Evolutionary conservation across 768 basidiomycete species (phyloP), one percentile per base, ranked within the genome.

Genomic region (Suillus occidentalis): DNA sequence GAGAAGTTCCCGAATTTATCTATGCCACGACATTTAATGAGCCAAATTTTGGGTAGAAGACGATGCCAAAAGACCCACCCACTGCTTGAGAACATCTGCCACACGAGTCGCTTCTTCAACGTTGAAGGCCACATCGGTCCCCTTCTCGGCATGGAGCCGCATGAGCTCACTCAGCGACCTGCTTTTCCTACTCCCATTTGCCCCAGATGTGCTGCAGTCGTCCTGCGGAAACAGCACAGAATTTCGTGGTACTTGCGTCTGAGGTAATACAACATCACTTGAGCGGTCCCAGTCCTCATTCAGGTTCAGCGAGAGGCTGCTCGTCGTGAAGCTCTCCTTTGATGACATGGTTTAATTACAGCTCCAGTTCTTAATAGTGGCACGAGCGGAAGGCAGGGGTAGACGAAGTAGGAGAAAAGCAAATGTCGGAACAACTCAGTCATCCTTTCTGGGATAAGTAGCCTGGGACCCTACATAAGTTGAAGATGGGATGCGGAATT

Each of bases 1-100:
- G 90, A 2, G 89, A 90, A n/a, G 83, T 87, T 20, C 85, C 83
- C 18, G 89, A 88, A 73, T 92, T 92, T 75, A 92, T 92, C 90
- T 92, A 67, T 62, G 39, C 25, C 31, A 53, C 31, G 50, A 36
- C n/a, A 66, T 63, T 47, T 18, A 5, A 10, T 31, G 22, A 63
- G 62, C 36, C 16, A 63, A 18, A 45, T 6, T 0, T 7, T 52
- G 6, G 18, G 31, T 53, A 2, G 18, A 20, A n/a, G 10, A 40
- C 9, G 18, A 28, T 22, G 10, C 25, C 25, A 43, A 42, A 66
- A 43, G 14, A 81, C 85, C 72, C 67, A 91, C 89, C 91, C 91
- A 92, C 75, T 89, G 87, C 62, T 89, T 89, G 53, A 92, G 79
- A 7, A 91, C 87, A 53, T 91, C 91, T 14, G 85, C 90, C 14